Conservation (phyloP, 2,329 filamentous ascomycete genomes). For the Acrocalymma vagum region DNA sequence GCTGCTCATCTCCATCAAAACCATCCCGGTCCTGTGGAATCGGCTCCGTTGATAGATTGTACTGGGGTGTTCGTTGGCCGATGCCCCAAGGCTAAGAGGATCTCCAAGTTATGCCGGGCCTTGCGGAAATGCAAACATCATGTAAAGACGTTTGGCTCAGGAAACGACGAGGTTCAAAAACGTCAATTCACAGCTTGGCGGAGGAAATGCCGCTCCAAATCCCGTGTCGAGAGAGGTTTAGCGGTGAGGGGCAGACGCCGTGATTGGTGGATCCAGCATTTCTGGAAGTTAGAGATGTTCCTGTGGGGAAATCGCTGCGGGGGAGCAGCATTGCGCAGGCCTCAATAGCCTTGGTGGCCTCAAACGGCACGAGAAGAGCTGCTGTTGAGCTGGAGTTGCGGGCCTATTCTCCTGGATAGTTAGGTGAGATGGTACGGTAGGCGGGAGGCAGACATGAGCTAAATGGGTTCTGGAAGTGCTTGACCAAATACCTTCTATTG, state of each 20-base stretch:
- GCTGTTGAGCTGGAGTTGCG: too few species aligned
- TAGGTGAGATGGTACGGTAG: too few species aligned
- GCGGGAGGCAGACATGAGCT: too few species aligned
- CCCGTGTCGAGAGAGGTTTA: conserved; percentile 32
- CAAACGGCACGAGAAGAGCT: too few species aligned
- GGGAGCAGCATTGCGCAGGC: conserved; percentile 6
- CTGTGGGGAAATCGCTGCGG: conserved; percentile 21
- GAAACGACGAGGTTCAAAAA: conserved; percentile 12
- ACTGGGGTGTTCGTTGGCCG: conserved; percentile 25
- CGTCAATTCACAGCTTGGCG: conserved; percentile 27
- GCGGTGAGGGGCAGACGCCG: background rate
- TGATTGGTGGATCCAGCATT: conserved; percentile 38
- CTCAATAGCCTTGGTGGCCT: too few species aligned
- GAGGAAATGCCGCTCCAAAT: conserved; percentile 19
- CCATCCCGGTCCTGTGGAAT: conserved; percentile 8
- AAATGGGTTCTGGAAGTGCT: too few species aligned
- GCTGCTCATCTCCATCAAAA: conserved; percentile 10
- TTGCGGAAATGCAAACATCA: conserved; percentile 17
- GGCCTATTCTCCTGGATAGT: background rate
- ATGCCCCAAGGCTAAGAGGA: conserved; percentile 21
- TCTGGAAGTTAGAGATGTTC: conserved; percentile 23
- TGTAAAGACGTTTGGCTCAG: conserved; percentile 15
- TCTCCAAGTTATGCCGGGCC: conserved; percentile 22
- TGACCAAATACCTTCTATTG: too few species aligned
- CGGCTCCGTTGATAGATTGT: conserved; percentile 7